Evolutionary conservation across 768 basidiomycete genomes (phyloP).

Genomic region (Strobilomyces echinocephalus): DNA sequence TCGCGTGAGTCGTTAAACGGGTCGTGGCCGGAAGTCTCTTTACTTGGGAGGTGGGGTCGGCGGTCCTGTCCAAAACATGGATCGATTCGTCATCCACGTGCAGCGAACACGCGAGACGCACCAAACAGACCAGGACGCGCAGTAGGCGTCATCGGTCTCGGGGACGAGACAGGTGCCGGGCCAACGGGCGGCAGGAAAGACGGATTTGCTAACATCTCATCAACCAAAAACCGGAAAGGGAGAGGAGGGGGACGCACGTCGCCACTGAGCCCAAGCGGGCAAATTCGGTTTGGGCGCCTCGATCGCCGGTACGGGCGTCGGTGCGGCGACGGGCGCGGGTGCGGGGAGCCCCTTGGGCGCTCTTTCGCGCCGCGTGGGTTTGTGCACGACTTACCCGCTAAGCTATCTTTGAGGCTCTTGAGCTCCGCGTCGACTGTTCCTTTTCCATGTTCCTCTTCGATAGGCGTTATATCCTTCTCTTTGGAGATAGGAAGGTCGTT

Average conservation of each 20-base stretch:
- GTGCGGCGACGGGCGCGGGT: slow-evolving; percentile 17
- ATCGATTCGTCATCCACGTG: not conserved
- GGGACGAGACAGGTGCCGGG: slow-evolving; percentile 26
- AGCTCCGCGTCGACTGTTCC: slow-evolving; percentile 60
- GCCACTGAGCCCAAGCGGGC: slow-evolving; percentile 85
- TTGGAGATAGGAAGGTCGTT: slow-evolving; percentile 96
- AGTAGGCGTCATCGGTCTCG: slow-evolving; percentile 42
- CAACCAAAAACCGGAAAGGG: not conserved
- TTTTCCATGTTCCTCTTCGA: slow-evolving; percentile 48
- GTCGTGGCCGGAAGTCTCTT: not conserved
- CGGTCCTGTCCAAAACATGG: slow-evolving; percentile 31
- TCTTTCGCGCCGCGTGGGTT: slow-evolving; percentile 52
- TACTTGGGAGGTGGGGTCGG: slow-evolving; percentile 45
- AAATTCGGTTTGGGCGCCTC: slow-evolving; percentile 47
- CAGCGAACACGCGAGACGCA: slow-evolving; percentile 20
- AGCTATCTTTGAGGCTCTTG: slow-evolving; percentile 67
- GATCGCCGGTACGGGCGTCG: slow-evolving; percentile 32
- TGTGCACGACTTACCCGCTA: slow-evolving; percentile 61
- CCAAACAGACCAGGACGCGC: slow-evolving; percentile 65
- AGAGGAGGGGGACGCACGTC: slow-evolving; percentile 42
- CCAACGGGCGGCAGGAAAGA: slow-evolving; percentile 50
- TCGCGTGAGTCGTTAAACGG: not conserved
- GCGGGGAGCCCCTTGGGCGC: slow-evolving; percentile 41
- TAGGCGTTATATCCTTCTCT: slow-evolving; percentile 83
- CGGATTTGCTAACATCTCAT: slow-evolving; percentile 53